Conservation (phyloP, 176 grass and related monocot genomes). For the Ensete ventricosum region DNA sequence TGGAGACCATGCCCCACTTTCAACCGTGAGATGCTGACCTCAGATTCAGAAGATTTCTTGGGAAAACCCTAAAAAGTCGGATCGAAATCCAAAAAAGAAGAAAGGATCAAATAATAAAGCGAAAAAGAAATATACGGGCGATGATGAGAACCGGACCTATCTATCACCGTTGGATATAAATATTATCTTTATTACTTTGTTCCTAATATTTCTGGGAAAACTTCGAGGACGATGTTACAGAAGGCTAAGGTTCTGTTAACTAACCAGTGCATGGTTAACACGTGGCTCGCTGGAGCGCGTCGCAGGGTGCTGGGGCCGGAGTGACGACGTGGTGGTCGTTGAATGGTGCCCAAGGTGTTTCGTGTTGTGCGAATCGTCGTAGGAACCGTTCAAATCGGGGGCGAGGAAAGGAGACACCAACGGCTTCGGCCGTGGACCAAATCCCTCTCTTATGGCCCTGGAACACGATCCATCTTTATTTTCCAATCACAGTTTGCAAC, state of each 20-base stretch:
- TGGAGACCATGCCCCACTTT: background rate
- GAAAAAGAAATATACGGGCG: background rate
- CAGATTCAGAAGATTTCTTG: background rate
- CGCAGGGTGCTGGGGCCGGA: too few relatives aligned
- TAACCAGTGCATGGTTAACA: background rate
- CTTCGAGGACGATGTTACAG: too few relatives aligned
- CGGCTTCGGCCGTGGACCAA: background rate
- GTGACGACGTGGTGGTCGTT: background rate
- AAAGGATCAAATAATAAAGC: background rate
- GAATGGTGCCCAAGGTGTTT: background rate
- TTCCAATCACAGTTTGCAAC: background rate
- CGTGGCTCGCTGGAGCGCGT: background rate
- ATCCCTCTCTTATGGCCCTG: background rate
- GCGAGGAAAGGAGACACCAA: background rate
- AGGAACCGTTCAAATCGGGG: background rate
- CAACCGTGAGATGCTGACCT: background rate
- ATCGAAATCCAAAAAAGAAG: background rate
- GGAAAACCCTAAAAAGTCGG: background rate
- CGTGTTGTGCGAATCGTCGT: background rate
- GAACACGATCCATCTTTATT: background rate
- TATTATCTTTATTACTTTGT: too few relatives aligned
- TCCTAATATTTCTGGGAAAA: too few relatives aligned
- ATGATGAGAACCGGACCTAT: too few relatives aligned
- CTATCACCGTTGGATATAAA: too few relatives aligned
- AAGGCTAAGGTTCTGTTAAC: too few relatives aligned